Base-by-base conservation (phyloP, 441 rosid genomes). In the Syzygium syzygioides region DNA sequence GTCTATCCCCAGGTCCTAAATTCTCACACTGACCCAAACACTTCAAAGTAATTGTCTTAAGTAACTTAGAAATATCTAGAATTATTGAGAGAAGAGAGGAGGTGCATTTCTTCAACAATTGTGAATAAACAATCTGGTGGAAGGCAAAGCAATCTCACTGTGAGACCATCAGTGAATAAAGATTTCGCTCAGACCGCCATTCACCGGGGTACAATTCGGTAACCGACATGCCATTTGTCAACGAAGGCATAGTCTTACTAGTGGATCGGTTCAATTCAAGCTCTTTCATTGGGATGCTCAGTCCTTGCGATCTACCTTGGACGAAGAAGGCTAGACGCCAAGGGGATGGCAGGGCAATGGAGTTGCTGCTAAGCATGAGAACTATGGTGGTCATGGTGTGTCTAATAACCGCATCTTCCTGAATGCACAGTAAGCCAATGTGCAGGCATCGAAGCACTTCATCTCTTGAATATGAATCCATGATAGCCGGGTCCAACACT, bases 221-320 rank as follows among this genome's bases (percentile, higher is more conserved):
- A 59, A 59, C 30, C 5, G 3, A 59, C 64, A 59, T 59, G 15
- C 64, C 64, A 59, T 59, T 59, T 1, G 14, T 59, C n/a, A 1
- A 59, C 1, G 15, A 59, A 59, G 1, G 3, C 0, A 59, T 59
- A 25, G 64, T 59, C 64, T 14, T 59, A 59, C 5, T 12, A 0
- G 30, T 3, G 28, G 0, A 59, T 59, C 12, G 1, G 1, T 59
- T 0, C 12, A 7, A 26, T 59, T 26, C 64, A 59, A 59, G 64
- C 64, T 59, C 64, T 59, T 14, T 59, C 64, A 59, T 59, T 59
- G 30, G 30, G 45, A 41, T 41, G 45, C 45, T 41, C 7, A 57
- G 26, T 57, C 14, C 12, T 0, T 25, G 14, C 1, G 6, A 25
- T 25, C 64, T 26, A 59, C 64, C 26, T 59, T 0, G 3, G 0